These are phyloP conservation scores for Prunus salicina DNA, from an alignment of 306 rosid species.

Conservation along the genomic window DNA sequence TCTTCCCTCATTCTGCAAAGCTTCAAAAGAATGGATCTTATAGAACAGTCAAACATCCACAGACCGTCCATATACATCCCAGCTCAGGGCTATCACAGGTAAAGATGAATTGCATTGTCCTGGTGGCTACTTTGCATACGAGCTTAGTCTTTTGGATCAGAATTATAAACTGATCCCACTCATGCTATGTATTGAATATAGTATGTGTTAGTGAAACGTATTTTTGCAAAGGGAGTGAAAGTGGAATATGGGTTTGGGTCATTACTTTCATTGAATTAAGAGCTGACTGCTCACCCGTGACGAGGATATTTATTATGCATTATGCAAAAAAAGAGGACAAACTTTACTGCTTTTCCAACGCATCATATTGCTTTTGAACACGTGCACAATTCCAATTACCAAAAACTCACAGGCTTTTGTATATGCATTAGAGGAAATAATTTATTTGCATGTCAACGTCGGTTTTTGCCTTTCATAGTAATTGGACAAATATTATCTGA, in stretches of 20 bases:
- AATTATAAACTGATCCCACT: background rate
- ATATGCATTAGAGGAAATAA: background rate
- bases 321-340: background rate
- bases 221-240: background rate
- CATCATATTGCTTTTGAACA: background rate
- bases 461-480: background rate
- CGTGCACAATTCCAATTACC: background rate
- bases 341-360: background rate
- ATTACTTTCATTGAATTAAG: too few relatives aligned
- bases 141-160: background rate
- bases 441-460: too few relatives aligned
- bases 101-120: background rate
- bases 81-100: conserved; percentile 92
- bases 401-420: background rate
- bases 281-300: too few relatives aligned
- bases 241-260: too few relatives aligned
- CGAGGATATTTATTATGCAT: too few relatives aligned
- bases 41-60: conserved; percentile 70
- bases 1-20: conserved; percentile 77
- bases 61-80: conserved; percentile 94
- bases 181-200: background rate
- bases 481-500: background rate
- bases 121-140: background rate
- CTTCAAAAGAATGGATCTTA: conserved; percentile 87
- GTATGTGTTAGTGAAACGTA: background rate